A percentile compares a stretch with the other conserved stretches of the same genome.
phyloP scores from a whole-genome alignment of 495 filamentous ascomycete species.

The Aspergillus hancockii region DNA sequence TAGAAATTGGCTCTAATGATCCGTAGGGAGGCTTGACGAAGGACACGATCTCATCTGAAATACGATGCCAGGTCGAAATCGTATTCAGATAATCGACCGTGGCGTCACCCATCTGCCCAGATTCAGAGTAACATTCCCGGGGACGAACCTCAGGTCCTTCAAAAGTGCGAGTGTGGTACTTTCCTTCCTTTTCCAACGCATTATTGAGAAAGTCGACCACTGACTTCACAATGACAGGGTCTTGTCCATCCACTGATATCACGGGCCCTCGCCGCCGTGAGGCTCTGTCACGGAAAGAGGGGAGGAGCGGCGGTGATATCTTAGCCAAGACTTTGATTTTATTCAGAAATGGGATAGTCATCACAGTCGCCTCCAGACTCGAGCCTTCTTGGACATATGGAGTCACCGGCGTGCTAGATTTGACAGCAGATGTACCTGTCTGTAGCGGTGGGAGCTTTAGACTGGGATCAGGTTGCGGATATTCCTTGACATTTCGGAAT shows the following conservation, averaged over 20 bases:
- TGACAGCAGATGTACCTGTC: slow-evolving; percentile 29
- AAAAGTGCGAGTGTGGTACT: slow-evolving; percentile 56
- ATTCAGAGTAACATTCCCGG: slow-evolving; percentile 30
- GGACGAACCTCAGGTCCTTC: slow-evolving; percentile 49
- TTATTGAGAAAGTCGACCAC: slow-evolving; percentile 63
- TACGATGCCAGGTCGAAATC: slow-evolving; percentile 71
- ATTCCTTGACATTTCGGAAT: slow-evolving; percentile 23
- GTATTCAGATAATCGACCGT: slow-evolving; percentile 66
- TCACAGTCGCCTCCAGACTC: slow-evolving; percentile 68
- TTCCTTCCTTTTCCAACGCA: slow-evolving; percentile 55
- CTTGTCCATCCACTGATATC: slow-evolving; percentile 78
- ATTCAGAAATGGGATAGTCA: slow-evolving; percentile 67
- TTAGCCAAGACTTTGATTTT: slow-evolving; percentile 71
- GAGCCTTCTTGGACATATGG: slow-evolving; percentile 31
- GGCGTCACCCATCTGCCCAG: slow-evolving; percentile 41
- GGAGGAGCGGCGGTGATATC: slow-evolving; percentile 64
- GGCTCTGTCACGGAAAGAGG: slow-evolving; percentile 40
- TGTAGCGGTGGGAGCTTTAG: slow-evolving; percentile 63
- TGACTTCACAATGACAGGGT: slow-evolving; percentile 50
- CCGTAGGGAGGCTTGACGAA: slow-evolving; percentile 54
- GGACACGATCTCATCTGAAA: slow-evolving; percentile 62
- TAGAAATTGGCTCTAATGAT: slow-evolving; percentile 16
- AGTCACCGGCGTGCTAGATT: slow-evolving; percentile 31
- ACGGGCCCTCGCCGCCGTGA: slow-evolving; percentile 66
- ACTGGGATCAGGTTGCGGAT: slow-evolving; percentile 39